Base-by-base conservation (phyloP, 2,329 filamentous ascomycete species). In the Cladophialophora bantiana region DNA sequence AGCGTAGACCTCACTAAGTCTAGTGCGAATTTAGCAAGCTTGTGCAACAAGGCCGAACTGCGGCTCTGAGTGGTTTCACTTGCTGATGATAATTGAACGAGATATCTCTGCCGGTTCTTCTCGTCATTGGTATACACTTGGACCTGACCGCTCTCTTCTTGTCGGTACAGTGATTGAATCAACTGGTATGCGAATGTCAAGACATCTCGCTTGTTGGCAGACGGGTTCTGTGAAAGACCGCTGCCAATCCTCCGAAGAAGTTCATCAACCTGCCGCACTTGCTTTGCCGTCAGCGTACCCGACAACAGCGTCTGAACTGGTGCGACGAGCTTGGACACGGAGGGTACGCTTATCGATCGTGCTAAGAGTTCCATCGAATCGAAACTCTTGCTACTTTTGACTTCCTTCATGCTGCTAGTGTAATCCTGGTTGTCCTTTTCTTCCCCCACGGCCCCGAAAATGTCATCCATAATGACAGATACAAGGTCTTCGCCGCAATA, bases 361-460 rank as follows among this genome's bases (percentile, higher is more conserved):
- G 95, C 91, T 70, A 98, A 85, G 15, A 98, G 83, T 77, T 98
- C 94, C 89, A 98, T 96, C 0, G 95, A 96, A 76, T 99, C 96
- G 74, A 94, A 96, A 76, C 94, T 97, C 83, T 98, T 99, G 83
- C 92, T 97, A 78, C 92, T 95, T 82, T 97, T 98, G 64, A 99
- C 90, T 80, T 99, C 95, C 78, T 96, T 97, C 90, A 96, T 97
- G 78, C 94, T 91, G 76, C 89, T 97, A 64, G 90, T 90, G 77
- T 99, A 99, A 61, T 94, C 95, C 73, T 97, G 93, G 0, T 94
- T 94, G 74, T 99, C 95, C 79, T 99, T 99, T 76, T 99, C 94
- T 79, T 97, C 91, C 1, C 95, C 95, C 38, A 91, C 90, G 5
- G 89, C 88, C 35, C 96, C 96, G 75, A 99, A 99, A 12, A 96